Evolutionary conservation across 2,329 filamentous ascomycete species (phyloP), one percentile per base, ranked within the genome.

Genomic region (Pseudogymnoascus sp.): DNA sequence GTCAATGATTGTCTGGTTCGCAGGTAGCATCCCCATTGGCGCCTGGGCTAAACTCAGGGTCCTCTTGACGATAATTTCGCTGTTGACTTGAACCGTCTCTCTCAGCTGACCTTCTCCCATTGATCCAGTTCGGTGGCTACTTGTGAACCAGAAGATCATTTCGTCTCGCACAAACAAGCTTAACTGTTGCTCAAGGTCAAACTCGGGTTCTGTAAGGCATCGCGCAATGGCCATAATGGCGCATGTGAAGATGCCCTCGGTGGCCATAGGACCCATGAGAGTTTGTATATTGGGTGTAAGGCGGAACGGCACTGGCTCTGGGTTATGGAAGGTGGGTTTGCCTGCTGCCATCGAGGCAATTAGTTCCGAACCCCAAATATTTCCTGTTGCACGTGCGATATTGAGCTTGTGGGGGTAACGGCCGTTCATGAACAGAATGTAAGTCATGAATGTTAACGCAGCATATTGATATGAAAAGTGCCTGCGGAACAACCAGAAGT

Each of bases 401-500:
- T 90, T 89, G 75, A 97, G 88, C 82, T 99, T 99, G 76, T 93
- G 91, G 5, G 95, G 96, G 76, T 95, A 96, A 31, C 95, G 90
- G 74, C 91, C 91, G 74, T 93, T 91, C 87, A 99, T 97, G 78
- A 93, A 93, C 79, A 99, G 88, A 65, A 97, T 89, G 74, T 97
- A 99, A 3, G 95, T 97, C 89, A 99, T 96, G 78, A 99, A 99
- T 0, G 95, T 96, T 67, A 97, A 83, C 1, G 93, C 87, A 19
- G 95, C 93, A 66, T 96, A 87, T 77, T 99, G 95, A 79, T 97
- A 97, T 21, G 91, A 90, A 78, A 99, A 96, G 68, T 96, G 93
- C 65, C 93, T 88, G 65, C 95, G 90, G 90, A 99, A 99, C 64
- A 99, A 84, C 92, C 93, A 99, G 81, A 97, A 97, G 71, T 97